Conservation (phyloP, 2,329 filamentous ascomycete genomes). For the Penicillium sclerotiorum region DNA sequence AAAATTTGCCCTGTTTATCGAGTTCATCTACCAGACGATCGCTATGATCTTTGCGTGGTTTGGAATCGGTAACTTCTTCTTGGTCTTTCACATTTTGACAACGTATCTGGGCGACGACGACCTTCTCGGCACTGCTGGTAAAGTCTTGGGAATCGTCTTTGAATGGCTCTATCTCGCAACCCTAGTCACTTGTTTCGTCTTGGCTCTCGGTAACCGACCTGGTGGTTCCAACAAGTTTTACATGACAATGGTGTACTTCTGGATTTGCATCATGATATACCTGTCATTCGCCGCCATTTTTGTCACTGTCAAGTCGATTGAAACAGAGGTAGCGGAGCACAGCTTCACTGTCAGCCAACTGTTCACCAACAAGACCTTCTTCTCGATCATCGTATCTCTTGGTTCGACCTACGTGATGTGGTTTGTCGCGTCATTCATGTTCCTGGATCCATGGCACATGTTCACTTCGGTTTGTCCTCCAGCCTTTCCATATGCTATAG, state of each 20-base stretch:
- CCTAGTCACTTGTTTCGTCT: slow-evolving; percentile 89
- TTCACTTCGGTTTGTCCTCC: slow-evolving; percentile 65
- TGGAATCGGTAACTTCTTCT: slow-evolving; percentile 95
- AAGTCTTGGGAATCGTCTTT: slow-evolving; percentile 83
- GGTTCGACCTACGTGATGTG: slow-evolving; percentile 91
- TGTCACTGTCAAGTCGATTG: slow-evolving; percentile 86
- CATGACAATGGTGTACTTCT: slow-evolving; percentile 97
- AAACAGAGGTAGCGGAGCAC: slow-evolving; percentile 64
- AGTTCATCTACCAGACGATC: slow-evolving; percentile 90
- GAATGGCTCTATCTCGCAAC: slow-evolving; percentile 95
- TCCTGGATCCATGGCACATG: slow-evolving; percentile 99
- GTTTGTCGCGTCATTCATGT: slow-evolving; percentile 86
- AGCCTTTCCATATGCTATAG: not conserved
- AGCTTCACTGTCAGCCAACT: slow-evolving; percentile 71
- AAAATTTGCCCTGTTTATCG: slow-evolving; percentile 86
- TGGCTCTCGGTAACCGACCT: slow-evolving; percentile 91
- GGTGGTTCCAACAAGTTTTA: slow-evolving; percentile 93
- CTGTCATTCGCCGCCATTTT: slow-evolving; percentile 93
- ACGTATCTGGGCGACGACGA: slow-evolving; percentile 71
- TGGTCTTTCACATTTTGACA: slow-evolving; percentile 96
- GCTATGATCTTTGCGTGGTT: slow-evolving; percentile 99
- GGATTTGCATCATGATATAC: slow-evolving; percentile 93
- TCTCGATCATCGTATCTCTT: slow-evolving; percentile 89
- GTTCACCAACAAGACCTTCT: slow-evolving; percentile 86
- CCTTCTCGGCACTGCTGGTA: slow-evolving; percentile 75